Percentiles rank a stretch among this genome's conserved stretches.
Conservation (phyloP, 139 green algal species). For the Haematococcus sp. region DNA sequence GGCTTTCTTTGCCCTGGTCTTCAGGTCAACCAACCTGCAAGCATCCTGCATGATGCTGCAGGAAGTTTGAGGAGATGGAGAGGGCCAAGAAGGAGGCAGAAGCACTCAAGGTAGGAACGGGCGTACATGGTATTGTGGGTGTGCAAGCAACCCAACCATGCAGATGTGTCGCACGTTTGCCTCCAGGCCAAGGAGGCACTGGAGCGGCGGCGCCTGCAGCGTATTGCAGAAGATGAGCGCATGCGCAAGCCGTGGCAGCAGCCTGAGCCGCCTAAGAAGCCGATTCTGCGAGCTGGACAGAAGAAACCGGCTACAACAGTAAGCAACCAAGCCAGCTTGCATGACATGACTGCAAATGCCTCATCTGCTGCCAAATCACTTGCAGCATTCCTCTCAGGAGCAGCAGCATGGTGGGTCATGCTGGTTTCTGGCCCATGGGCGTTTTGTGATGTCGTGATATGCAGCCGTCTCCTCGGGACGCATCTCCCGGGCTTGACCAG, state of each 20-base stretch:
- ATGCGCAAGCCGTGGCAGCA: slow-evolving; percentile 55
- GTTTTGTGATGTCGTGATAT: background rate
- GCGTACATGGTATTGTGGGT: no score
- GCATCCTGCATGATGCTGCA: background rate
- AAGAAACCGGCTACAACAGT: background rate
- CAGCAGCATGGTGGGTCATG: background rate
- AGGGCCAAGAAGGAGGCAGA: slow-evolving; percentile 24
- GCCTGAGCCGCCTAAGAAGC: slow-evolving; percentile 47
- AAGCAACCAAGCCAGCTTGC: no score
- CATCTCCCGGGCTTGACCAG: slow-evolving; percentile 5
- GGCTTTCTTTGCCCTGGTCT: no score
- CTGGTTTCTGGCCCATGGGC: background rate
- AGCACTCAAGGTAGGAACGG: slow-evolving; percentile 17
- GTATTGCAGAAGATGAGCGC: slow-evolving; percentile 46
- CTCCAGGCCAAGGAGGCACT: slow-evolving; percentile 45
- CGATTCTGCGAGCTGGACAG: slow-evolving; percentile 34
- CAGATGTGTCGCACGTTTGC: no score
- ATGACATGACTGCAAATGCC: background rate
- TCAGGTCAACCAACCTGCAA: no score
- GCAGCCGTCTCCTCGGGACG: background rate
- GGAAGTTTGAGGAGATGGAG: slow-evolving; percentile 12
- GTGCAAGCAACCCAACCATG: no score
- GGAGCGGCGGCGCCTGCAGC: slow-evolving; percentile 29
- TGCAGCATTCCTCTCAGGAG: no score
- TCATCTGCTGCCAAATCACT: background rate